phyloP scores from a whole-genome alignment of 225 moss, liverwort and hornwort genomes.

The Neckera pumila region DNA sequence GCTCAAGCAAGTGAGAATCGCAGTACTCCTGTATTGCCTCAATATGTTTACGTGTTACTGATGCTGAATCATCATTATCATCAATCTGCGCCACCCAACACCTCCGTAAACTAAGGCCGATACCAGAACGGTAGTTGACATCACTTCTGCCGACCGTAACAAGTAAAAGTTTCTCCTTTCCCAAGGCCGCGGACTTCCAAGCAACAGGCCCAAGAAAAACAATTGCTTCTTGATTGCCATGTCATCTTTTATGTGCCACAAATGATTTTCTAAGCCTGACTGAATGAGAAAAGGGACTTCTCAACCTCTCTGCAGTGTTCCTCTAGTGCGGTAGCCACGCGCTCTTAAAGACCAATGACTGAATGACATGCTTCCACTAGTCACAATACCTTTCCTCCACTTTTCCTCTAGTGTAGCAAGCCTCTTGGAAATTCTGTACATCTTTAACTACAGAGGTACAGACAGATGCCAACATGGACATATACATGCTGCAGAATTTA shows the following conservation, averaged over 20 bases:
- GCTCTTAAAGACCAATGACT: not conserved
- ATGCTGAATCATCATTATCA: conserved; percentile 33
- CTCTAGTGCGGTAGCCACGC: not conserved
- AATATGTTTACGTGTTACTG: conserved; percentile 19
- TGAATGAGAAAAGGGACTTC: not conserved
- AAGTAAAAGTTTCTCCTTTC: not conserved
- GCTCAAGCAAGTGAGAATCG: conserved; percentile 34
- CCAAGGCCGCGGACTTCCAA: not conserved
- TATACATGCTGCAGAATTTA: not conserved
- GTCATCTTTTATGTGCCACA: not conserved
- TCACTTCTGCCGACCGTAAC: not conserved
- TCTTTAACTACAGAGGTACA: not conserved
- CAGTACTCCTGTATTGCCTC: conserved; percentile 36
- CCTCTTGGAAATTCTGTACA: not conserved
- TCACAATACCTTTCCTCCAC: not conserved
- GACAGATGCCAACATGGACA: not conserved
- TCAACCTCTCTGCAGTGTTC: not conserved
- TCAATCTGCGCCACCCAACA: conserved; percentile 21
- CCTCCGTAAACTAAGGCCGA: not conserved
- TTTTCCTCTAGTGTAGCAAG: not conserved
- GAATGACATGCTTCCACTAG: not conserved
- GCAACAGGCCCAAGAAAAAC: not conserved
- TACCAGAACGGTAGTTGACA: not conserved
- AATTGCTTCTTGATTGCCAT: not conserved
- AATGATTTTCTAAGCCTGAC: not conserved